phyloP scores from a whole-genome alignment of 805 yeast species.

The Starmerella bombi region DNA sequence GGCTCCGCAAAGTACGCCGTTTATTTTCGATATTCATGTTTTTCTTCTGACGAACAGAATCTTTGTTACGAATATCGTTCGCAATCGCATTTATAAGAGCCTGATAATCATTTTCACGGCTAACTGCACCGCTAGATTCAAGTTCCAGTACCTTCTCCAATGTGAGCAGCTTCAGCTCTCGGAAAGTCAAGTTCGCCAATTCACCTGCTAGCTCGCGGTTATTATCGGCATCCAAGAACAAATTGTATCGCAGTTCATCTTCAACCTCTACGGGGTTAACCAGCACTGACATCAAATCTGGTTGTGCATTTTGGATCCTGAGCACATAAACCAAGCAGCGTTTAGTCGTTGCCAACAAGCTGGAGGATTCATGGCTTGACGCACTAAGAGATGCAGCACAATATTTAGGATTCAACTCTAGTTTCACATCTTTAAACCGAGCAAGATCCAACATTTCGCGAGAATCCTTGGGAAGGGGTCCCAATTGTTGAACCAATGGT shows the following conservation, averaged over 20 bases:
- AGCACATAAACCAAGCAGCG: conserved; percentile 70
- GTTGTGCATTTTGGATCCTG: conserved; percentile 57
- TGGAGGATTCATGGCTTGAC: conserved; percentile 25
- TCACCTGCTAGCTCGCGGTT: conserved; percentile 20
- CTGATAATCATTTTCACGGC: conserved; percentile 63
- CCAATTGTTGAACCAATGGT: conserved; percentile 32
- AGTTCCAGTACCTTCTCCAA: conserved; percentile 63
- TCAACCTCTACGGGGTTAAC: conserved; percentile 50
- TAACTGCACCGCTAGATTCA: conserved; percentile 51
- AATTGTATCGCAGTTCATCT: conserved; percentile 41
- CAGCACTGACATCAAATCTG: conserved; percentile 53
- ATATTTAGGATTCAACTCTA: conserved; percentile 47
- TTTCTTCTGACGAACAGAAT: conserved; percentile 38
- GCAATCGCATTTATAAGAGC: conserved; percentile 72
- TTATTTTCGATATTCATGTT: conserved; percentile 36
- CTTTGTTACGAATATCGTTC: conserved; percentile 51
- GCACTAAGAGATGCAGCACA: conserved; percentile 24
- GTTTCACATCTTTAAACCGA: conserved; percentile 39
- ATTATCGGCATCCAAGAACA: conserved; percentile 17
- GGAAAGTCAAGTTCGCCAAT: conserved; percentile 35
- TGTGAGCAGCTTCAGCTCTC: conserved; percentile 63
- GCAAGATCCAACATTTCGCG: conserved; percentile 38
- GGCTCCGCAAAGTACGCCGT: conserved; percentile 32
- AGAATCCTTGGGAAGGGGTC: conserved; percentile 34
- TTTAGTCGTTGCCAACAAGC: conserved; percentile 36